Evolutionary conservation across 768 basidiomycete species (phyloP).

Genomic region (Russula emetica): DNA sequence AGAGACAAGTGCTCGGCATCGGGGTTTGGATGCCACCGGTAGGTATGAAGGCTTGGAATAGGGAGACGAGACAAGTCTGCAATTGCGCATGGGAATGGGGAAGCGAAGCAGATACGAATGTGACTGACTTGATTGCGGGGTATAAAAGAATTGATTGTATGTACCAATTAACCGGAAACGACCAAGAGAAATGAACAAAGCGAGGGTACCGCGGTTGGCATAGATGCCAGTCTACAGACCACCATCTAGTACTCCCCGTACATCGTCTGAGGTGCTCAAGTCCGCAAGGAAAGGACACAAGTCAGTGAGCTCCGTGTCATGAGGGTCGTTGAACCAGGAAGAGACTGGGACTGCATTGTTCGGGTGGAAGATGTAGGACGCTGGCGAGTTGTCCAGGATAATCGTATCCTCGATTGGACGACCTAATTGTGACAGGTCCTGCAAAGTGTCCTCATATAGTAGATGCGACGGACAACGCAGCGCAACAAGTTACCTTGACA

Average conservation of each 20-base stretch:
- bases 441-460: conserved; percentile 3
- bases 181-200: conserved; percentile 23
- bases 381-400: conserved; percentile 98
- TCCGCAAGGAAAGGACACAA: conserved; percentile 92
- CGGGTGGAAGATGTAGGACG: conserved; percentile 98
- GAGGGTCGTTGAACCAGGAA: conserved; percentile 99
- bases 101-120: conserved; percentile 25
- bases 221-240: conserved; percentile 48
- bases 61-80: conserved; percentile 9
- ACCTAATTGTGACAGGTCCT: conserved; percentile 97
- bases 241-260: conserved; percentile 87
- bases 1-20: conserved; percentile 1
- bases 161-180: conserved; percentile 29
- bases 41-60: conserved; percentile 4
- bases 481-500: conserved; percentile 67
- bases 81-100: conserved; percentile 17
- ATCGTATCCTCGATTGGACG: conserved; percentile 91
- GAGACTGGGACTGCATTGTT: conserved; percentile 99
- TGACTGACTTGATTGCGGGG: conserved; percentile 30
- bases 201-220: conserved; percentile 18
- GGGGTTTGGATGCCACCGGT: conserved; percentile 5
- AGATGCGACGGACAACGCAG: not conserved
- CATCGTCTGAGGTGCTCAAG: conserved; percentile 78
- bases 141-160: conserved; percentile 29
- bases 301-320: conserved; percentile 96